Evolutionary conservation across 805 yeast species (phyloP).

Genomic region (Candida boleticola): DNA sequence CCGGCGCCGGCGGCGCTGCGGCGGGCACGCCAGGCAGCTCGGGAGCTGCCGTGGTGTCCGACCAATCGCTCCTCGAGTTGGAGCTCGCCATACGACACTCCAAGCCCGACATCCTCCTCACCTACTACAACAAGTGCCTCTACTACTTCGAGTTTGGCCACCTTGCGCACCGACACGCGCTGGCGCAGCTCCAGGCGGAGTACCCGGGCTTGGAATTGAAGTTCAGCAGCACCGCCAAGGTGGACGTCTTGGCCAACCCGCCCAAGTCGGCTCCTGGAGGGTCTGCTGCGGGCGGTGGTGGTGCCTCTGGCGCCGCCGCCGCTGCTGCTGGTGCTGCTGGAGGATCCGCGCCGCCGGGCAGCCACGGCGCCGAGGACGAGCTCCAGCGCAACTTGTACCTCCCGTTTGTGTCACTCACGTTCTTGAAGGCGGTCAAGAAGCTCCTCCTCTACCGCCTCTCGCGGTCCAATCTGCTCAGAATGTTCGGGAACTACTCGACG

Average conservation of each 20-base stretch:
- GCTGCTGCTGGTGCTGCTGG: not conserved
- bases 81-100: slow-evolving; percentile 35
- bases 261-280: slow-evolving; percentile 15
- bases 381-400: slow-evolving; percentile 15
- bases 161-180: slow-evolving; percentile 13
- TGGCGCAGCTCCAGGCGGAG: slow-evolving; percentile 10
- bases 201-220: slow-evolving; percentile 26
- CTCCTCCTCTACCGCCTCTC: slow-evolving; percentile 33
- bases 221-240: slow-evolving; percentile 18
- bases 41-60: slow-evolving; percentile 21
- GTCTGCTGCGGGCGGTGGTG: not conserved
- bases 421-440: slow-evolving; percentile 41
- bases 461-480: slow-evolving; percentile 17
- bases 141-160: slow-evolving; percentile 35
- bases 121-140: slow-evolving; percentile 41
- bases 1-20: not conserved
- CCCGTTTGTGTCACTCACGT: slow-evolving; percentile 34
- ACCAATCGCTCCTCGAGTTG: slow-evolving; percentile 38
- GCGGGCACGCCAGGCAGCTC: not conserved
- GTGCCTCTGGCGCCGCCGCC: not conserved
- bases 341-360: slow-evolving; percentile 1
- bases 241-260: slow-evolving; percentile 30
- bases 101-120: slow-evolving; percentile 36
- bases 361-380: slow-evolving; percentile 10
- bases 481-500: slow-evolving; percentile 40